Percentiles rank a stretch among this genome's conserved stretches.
Conservation (phyloP, 768 basidiomycete genomes). For the Phlegmacium glaucopus region DNA sequence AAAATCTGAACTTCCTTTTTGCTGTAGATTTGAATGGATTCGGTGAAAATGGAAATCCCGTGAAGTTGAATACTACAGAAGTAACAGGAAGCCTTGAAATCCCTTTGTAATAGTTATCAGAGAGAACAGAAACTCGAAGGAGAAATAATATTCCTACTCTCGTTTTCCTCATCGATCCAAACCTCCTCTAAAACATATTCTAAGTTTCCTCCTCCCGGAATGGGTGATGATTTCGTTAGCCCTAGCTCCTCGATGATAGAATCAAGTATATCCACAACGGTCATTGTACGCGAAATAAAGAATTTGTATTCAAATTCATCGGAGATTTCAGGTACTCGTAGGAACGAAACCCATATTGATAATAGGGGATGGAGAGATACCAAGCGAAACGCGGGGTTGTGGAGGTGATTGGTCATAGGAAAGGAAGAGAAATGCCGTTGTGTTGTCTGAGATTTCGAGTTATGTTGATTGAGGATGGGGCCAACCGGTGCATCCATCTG, state of each 20-base stretch:
- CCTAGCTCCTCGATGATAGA: constrained; percentile 62
- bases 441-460: constrained; percentile 27
- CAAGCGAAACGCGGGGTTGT: constrained; percentile 63
- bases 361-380: constrained; percentile 66
- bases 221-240: constrained; percentile 57
- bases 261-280: constrained; percentile 52
- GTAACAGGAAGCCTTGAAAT: constrained; percentile 41
- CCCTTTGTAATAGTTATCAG: constrained; percentile 28
- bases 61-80: constrained; percentile 39
- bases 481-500: constrained; percentile 42
- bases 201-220: constrained; percentile 64
- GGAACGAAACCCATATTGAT: constrained; percentile 50
- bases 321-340: constrained; percentile 72
- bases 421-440: constrained; percentile 68
- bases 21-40: constrained; percentile 42
- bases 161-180: constrained; percentile 47
- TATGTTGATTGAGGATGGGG: constrained; percentile 45
- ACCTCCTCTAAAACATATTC: constrained; percentile 76
- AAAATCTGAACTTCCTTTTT: constrained; percentile 52
- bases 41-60: constrained; percentile 35
- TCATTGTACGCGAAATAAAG: constrained; percentile 58
- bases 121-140: constrained; percentile 1
- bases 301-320: constrained; percentile 67
- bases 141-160: constrained; percentile 45
- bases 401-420: constrained; percentile 63